Evolutionary conservation across 768 basidiomycete species (phyloP), one percentile per base, ranked within the genome.

Genomic region (Strobilomyces dryophilus): DNA sequence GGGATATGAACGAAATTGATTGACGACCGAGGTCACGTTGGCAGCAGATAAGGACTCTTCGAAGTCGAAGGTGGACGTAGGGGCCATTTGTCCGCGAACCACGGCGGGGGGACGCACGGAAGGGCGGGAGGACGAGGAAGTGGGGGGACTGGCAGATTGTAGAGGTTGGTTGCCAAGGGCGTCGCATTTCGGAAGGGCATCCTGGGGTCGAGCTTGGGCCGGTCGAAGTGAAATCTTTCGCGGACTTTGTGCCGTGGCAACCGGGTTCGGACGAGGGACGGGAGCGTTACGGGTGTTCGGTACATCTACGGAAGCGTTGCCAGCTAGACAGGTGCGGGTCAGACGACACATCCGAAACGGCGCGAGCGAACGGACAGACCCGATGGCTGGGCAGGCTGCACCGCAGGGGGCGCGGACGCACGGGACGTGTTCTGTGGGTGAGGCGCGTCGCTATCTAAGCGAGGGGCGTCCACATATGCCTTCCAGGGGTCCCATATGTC

Each of bases 1-100:
- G 49, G 59, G 57, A 62, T 53, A 65, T 63, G 66, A 69, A 58
- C 61, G 66, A 65, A 45, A 49, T 45, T 67, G 66, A 67, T 69
- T 69, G 57, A 65, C 66, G 52, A 62, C 62, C 34, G 67, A 67
- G 57, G 62, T 52, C 54, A 65, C 57, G 47, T 62, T 65, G 52
- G 65, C 65, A 20, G 64, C 64, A 41, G 61, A 66, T 42, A 67
- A 47, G 57, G 57, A 62, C 58, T 65, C 65, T 48, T 67, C 58
- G 54, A 65, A 65, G 63, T 65, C 65, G 54, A 65, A 65, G 54
- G 3, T 52, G 47, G 61, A 49, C 29, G 49, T 9, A 50, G 45
- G 54, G 44, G 45, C 10, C 15, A 18, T 15, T 45, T 44, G 60
- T 46, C 60, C 66, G 64, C 62, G 65, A 65, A 64, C 52, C 55